Evolutionary conservation across 768 basidiomycete species (phyloP).

Genomic region (Lactarius hatsudake): DNA sequence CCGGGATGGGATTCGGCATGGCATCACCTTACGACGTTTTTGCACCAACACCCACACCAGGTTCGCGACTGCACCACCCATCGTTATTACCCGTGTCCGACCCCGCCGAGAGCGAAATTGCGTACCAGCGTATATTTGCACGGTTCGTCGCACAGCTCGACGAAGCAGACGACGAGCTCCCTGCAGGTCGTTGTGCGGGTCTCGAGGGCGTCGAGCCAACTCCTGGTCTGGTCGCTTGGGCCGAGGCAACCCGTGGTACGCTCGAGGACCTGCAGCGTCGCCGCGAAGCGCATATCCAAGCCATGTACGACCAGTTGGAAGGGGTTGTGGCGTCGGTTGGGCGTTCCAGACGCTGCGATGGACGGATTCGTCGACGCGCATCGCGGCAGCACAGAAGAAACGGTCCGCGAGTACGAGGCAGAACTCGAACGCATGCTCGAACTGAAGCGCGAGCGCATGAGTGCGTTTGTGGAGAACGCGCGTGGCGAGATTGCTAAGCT

Average conservation of each 20-base stretch:
- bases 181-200: slow-evolving; percentile 40
- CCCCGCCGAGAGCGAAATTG: slow-evolving; percentile 12
- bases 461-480: slow-evolving; percentile 77
- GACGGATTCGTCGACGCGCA: slow-evolving; percentile 90
- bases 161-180: slow-evolving; percentile 28
- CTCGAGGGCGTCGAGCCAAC: slow-evolving; percentile 81
- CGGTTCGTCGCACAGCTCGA: slow-evolving; percentile 25
- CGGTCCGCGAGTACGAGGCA: slow-evolving; percentile 78
- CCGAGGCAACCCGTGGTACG: slow-evolving; percentile 50
- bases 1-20: slow-evolving; percentile 33
- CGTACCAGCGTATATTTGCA: slow-evolving; percentile 26
- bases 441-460: slow-evolving; percentile 84
- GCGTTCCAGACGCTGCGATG: slow-evolving; percentile 75
- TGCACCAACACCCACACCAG: slow-evolving; percentile 38
- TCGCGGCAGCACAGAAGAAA: slow-evolving; percentile 76
- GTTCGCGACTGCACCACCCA: slow-evolving; percentile 31
- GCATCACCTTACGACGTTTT: slow-evolving; percentile 19
- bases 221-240: slow-evolving; percentile 70
- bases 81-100: slow-evolving; percentile 31
- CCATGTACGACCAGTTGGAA: slow-evolving; percentile 95
- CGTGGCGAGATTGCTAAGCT: slow-evolving; percentile 75
- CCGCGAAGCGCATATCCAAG: slow-evolving; percentile 83
- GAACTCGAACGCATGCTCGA: slow-evolving; percentile 90
- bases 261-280: slow-evolving; percentile 71
- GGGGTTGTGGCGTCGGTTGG: slow-evolving; percentile 84